These are phyloP conservation scores for Xylariaceae sp. DNA, from an alignment of 2,329 filamentous ascomycete species.

Conservation along the genomic window DNA sequence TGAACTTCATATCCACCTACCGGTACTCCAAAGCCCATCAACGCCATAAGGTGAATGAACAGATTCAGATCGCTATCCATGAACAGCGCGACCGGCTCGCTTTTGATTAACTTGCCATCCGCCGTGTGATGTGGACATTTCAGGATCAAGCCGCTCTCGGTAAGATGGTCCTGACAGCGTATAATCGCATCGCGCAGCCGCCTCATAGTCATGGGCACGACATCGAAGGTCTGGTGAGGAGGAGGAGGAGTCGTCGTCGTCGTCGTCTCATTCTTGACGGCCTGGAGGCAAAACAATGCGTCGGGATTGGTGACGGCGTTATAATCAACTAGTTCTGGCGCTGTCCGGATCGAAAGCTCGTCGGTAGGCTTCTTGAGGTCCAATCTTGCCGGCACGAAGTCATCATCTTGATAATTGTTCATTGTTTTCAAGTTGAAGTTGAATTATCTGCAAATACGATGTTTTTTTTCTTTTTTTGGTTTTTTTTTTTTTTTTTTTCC, in stretches of 20 bases:
- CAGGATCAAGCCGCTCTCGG: not conserved
- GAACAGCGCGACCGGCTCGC: conserved; percentile 7
- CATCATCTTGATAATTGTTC: not conserved
- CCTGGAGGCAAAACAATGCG: not conserved
- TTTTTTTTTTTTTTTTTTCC: too few species aligned
- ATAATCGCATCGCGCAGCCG: not conserved
- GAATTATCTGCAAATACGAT: too few species aligned
- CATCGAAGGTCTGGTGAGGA: not conserved
- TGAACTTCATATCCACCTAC: conserved; percentile 16
- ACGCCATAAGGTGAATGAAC: conserved; percentile 7
- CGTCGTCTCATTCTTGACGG: not conserved
- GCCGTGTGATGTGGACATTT: not conserved
- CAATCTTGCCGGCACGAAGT: not conserved
- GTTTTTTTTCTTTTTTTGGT: too few species aligned
- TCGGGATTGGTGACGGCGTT: not conserved
- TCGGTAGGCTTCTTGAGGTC: not conserved
- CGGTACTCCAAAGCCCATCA: conserved; percentile 8
- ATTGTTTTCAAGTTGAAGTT: not conserved
- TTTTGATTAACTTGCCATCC: not conserved
- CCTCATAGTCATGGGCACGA: not conserved
- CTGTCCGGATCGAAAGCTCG: not conserved
- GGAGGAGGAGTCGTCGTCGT: not conserved
- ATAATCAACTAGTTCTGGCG: not conserved
- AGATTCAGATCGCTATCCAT: conserved; percentile 12
- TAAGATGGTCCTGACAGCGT: not conserved